A percentile compares a stretch with the other conserved stretches of the same genome.
Evolutionary conservation across 495 filamentous ascomycete species (phyloP).

Genomic region (Trichoderma reesei): DNA sequence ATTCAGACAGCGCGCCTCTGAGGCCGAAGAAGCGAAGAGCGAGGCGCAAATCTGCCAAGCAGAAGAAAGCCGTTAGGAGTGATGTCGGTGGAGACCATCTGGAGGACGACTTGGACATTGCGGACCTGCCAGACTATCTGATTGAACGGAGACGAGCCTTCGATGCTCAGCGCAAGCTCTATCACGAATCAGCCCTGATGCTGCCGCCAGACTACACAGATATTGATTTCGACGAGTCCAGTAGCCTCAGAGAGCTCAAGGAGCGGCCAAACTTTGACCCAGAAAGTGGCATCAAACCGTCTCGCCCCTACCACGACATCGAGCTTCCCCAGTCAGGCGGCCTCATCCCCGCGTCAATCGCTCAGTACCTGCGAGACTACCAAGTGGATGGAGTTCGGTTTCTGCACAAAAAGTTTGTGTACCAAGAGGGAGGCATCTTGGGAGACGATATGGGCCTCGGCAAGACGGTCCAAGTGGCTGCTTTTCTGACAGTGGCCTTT

Average conservation of each 20-base stretch:
- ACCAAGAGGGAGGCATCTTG: constrained; percentile 82
- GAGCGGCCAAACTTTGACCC: constrained; percentile 61
- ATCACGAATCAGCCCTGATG: constrained; percentile 59
- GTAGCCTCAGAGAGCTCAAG: constrained; percentile 48
- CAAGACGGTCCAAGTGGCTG: constrained; percentile 94
- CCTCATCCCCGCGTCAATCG: constrained; percentile 79
- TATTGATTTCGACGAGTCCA: constrained; percentile 82
- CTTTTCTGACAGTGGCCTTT: constrained; percentile 86
- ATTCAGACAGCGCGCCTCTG: constrained; percentile 25
- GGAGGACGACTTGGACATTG: constrained; percentile 22
- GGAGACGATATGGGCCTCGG: constrained; percentile 97
- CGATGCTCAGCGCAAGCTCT: constrained; percentile 42
- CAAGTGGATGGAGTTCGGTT: constrained; percentile 82
- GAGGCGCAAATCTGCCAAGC: constrained; percentile 19
- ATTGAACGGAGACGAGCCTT: constrained; percentile 46
- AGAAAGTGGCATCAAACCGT: constrained; percentile 44
- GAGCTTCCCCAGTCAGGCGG: constrained; percentile 66
- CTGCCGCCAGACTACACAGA: constrained; percentile 74
- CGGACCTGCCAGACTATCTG: constrained; percentile 37
- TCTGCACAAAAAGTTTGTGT: constrained; percentile 82
- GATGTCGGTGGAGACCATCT: constrained; percentile 11
- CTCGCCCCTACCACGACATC: constrained; percentile 63
- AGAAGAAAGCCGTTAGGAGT: constrained; percentile 16
- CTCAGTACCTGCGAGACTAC: constrained; percentile 87
- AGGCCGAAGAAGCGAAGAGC: constrained; percentile 26